Conservation (phyloP, 768 basidiomycete species). For the Xanthoconium purpureum region DNA sequence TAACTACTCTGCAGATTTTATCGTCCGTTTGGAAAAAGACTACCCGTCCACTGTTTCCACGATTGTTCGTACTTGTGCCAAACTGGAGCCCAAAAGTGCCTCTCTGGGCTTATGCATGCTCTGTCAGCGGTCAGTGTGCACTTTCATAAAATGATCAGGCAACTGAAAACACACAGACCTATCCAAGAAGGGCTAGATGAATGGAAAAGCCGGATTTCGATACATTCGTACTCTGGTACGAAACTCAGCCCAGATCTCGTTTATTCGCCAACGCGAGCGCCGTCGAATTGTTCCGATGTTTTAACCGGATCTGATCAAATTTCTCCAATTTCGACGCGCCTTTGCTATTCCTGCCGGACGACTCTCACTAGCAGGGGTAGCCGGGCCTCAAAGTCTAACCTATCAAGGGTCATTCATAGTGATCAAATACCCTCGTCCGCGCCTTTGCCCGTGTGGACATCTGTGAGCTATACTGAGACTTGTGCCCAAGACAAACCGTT, state of each 20-base stretch:
- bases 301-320: neutral
- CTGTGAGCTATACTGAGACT: neutral
- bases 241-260: constrained; percentile 15
- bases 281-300: neutral
- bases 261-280: constrained; percentile 2
- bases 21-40: constrained; percentile 73
- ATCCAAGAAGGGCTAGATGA: constrained; percentile 60
- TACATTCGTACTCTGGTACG: constrained; percentile 44
- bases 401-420: neutral
- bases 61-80: constrained; percentile 75
- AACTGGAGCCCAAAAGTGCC: constrained; percentile 64
- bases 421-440: constrained; percentile 14
- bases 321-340: constrained; percentile 35
- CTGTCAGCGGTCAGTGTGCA: constrained; percentile 55
- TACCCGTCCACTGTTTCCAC: constrained; percentile 87
- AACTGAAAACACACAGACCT: constrained; percentile 42
- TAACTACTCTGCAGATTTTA: constrained; percentile 54
- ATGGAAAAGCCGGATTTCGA: constrained; percentile 75
- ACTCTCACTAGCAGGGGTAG: constrained; percentile 57
- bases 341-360: constrained; percentile 66
- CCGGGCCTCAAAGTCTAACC: constrained; percentile 32
- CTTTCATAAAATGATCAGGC: neutral
- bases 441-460: constrained; percentile 35
- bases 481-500: neutral
- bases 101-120: constrained; percentile 51